A percentile compares a stretch with the other conserved stretches of the same genome.
Conservation (phyloP, 345 rosid species). For the Melastoma malabathricum region DNA sequence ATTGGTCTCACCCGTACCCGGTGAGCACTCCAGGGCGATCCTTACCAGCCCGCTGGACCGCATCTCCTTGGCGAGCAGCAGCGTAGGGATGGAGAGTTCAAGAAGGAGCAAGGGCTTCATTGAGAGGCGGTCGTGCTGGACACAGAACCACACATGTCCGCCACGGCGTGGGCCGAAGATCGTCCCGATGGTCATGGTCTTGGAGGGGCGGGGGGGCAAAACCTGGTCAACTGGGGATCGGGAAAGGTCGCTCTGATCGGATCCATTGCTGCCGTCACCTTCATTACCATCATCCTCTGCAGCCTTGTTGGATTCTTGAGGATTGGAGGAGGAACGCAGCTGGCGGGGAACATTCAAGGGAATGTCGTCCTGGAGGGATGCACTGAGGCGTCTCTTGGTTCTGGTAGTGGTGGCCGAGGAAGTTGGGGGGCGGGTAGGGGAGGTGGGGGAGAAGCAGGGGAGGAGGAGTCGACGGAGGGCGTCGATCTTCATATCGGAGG, state of each 20-base stretch:
- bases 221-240: conserved; percentile 2
- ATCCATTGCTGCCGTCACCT: not conserved
- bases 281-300: conserved; percentile 1
- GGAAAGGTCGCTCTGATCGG: not conserved
- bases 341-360: conserved; percentile 5
- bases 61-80: conserved; percentile 65
- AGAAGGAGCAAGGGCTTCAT: conserved; percentile 55
- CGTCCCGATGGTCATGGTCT: conserved; percentile 75
- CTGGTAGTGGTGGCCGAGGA: conserved; percentile 9
- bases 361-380: conserved; percentile 55
- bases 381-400: conserved; percentile 58
- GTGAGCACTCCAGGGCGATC: conserved; percentile 53
- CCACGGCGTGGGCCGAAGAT: conserved; percentile 69
- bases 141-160: conserved; percentile 82
- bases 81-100: conserved; percentile 58
- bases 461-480: conserved; percentile 62
- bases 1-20: conserved; percentile 23
- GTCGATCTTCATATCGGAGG: conserved; percentile 24
- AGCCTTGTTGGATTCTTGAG: not conserved
- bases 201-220: conserved; percentile 43
- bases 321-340: conserved; percentile 7
- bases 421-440: conserved; percentile 14
- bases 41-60: conserved; percentile 46
- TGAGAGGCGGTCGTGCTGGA: conserved; percentile 73
- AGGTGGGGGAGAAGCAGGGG: conserved; percentile 44